These are phyloP conservation scores for Cercospora sojina DNA, from an alignment of 2,329 filamentous ascomycete genomes.

Conservation along the genomic window DNA sequence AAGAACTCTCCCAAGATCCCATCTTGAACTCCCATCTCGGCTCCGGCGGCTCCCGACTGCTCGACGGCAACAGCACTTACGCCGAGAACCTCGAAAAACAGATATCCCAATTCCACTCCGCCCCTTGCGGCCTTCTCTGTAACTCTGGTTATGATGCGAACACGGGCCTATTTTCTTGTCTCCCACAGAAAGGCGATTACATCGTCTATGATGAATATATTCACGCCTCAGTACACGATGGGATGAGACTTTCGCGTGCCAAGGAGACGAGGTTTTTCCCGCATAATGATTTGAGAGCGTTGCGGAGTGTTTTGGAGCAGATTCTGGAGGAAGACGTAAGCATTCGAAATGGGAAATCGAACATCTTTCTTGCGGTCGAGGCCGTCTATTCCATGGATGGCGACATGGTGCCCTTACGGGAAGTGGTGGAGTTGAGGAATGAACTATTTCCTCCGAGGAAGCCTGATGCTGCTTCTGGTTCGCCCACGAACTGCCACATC, in stretches of 20 bases:
- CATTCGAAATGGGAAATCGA: slow-evolving; percentile 44
- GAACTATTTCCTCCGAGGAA: slow-evolving; percentile 32
- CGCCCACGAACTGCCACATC: slow-evolving; percentile 58
- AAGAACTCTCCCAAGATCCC: slow-evolving; percentile 44
- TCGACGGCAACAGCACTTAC: slow-evolving; percentile 64
- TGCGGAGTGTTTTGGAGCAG: slow-evolving; percentile 36
- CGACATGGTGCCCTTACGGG: slow-evolving; percentile 63
- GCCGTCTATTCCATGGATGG: slow-evolving; percentile 83
- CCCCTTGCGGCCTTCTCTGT: slow-evolving; percentile 57
- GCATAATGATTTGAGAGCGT: slow-evolving; percentile 54
- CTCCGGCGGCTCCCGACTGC: slow-evolving; percentile 60
- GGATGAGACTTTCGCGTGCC: slow-evolving; percentile 66
- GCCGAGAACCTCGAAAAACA: slow-evolving; percentile 58
- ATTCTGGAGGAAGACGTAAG: slow-evolving; percentile 34
- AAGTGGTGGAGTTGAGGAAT: slow-evolving; percentile 60
- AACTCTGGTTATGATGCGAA: slow-evolving; percentile 57
- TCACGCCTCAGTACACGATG: slow-evolving; percentile 76
- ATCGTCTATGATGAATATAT: slow-evolving; percentile 74
- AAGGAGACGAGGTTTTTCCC: slow-evolving; percentile 51
- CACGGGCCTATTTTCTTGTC: slow-evolving; percentile 47
- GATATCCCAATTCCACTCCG: slow-evolving; percentile 61
- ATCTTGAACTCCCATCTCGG: slow-evolving; percentile 43
- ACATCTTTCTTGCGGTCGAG: slow-evolving; percentile 69
- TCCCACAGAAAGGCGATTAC: slow-evolving; percentile 49
- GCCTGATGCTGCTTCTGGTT: slow-evolving; percentile 36